Conservation (phyloP, 345 rosid species). For the Eucalyptus tenuipes region DNA sequence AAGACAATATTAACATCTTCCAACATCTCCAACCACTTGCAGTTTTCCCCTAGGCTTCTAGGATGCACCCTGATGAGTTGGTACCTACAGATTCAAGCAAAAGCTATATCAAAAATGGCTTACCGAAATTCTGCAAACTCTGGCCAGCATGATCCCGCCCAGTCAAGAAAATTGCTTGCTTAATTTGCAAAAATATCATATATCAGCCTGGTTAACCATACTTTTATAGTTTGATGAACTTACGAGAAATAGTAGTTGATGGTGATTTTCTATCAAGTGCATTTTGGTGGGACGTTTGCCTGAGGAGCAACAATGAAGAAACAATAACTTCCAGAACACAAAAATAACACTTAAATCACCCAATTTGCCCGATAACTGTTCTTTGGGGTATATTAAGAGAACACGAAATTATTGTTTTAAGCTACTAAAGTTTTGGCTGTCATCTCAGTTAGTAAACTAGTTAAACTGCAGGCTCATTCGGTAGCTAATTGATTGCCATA, state of each 20-base stretch:
- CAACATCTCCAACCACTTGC: conserved; percentile 75
- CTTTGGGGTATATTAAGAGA: background rate
- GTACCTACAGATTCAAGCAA: conserved; percentile 28
- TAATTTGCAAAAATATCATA: background rate
- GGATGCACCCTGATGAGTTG: conserved; percentile 77
- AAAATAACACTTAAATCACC: background rate
- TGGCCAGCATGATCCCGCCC: background rate
- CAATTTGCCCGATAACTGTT: background rate
- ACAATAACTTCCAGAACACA: background rate
- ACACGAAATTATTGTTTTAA: background rate
- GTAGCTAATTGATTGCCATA: background rate
- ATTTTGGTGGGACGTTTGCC: background rate
- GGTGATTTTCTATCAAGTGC: background rate
- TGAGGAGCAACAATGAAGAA: background rate
- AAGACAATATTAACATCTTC: conserved; percentile 65
- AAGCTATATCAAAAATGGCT: background rate
- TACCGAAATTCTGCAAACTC: background rate
- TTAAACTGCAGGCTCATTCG: background rate
- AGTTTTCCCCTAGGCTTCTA: conserved; percentile 55
- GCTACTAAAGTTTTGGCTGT: background rate
- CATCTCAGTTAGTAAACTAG: background rate
- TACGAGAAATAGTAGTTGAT: background rate
- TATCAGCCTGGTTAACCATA: background rate
- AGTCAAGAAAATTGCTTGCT: background rate
- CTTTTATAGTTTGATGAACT: background rate